These are phyloP conservation scores for Yamagishiella unicocca DNA, from an alignment of 139 green algal species.

Conservation along the genomic window DNA sequence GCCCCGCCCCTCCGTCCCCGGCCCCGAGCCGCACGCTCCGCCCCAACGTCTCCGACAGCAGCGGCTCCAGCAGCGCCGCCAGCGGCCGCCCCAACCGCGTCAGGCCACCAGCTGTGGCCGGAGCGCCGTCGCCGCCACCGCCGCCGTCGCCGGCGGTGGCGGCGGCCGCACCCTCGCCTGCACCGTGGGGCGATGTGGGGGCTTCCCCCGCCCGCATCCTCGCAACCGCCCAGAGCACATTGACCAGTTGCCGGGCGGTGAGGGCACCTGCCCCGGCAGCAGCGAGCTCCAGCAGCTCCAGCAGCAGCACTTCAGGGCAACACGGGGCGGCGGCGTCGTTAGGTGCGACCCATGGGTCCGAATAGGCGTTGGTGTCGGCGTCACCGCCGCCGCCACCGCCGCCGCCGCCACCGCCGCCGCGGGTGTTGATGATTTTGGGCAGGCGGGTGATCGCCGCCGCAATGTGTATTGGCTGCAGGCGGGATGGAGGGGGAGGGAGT, in stretches of 20 bases:
- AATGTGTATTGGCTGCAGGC: slow-evolving; percentile 12
- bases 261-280: not conserved
- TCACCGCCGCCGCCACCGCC: not conserved
- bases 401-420: not conserved
- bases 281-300: not conserved
- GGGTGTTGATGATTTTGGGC: not conserved
- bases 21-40: not conserved
- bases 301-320: not conserved
- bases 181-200: not conserved
- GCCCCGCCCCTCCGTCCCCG: not conserved
- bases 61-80: not conserved
- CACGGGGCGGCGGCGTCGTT: not conserved
- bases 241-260: not conserved
- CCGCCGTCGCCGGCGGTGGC: not conserved
- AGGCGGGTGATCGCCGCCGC: slow-evolving; percentile 4
- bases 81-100: not conserved
- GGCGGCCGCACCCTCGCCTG: not conserved
- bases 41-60: slow-evolving; percentile 23
- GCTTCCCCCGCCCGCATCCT: not conserved
- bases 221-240: slow-evolving; percentile 2
- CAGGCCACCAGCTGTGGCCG: not conserved
- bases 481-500: no score
- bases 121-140: not conserved
- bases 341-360: no score
- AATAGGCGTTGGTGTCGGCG: no score